Evolutionary conservation across 2,329 filamentous ascomycete species (phyloP).

Genomic region (Arthroderma sp.): DNA sequence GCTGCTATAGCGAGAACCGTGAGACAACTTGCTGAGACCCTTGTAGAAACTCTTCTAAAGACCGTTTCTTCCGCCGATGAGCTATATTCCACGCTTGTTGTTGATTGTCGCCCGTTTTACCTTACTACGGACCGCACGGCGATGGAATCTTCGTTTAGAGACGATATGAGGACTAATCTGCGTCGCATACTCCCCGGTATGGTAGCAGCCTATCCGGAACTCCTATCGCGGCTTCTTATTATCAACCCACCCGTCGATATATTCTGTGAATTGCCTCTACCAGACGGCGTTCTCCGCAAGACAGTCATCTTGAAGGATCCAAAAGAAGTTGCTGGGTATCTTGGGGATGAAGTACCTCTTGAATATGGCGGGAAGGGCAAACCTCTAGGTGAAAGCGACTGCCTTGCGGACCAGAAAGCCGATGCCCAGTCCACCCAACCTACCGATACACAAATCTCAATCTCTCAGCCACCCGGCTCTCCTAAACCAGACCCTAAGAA

Average conservation of each 20-base stretch:
- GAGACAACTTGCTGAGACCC: neutral
- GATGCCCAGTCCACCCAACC: neutral
- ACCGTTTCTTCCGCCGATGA: neutral
- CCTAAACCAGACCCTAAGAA: neutral
- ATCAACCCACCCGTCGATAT: neutral
- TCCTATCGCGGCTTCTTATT: neutral
- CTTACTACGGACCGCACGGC: too few relatives aligned
- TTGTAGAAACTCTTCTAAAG: neutral
- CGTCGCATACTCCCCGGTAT: neutral
- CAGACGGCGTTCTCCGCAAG: neutral
- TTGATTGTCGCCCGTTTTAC: slow-evolving; percentile 1
- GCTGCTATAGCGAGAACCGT: neutral
- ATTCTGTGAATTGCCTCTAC: neutral
- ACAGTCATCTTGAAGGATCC: neutral
- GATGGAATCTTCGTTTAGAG: neutral
- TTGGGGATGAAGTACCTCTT: neutral
- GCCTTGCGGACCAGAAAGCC: neutral
- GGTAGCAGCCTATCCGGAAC: neutral
- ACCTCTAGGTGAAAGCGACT: slow-evolving; percentile 1
- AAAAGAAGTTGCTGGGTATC: neutral
- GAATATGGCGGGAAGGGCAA: slow-evolving; percentile 3
- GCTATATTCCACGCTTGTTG: neutral
- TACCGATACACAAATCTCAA: neutral
- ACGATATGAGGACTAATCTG: neutral
- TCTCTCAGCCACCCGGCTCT: neutral